Evolutionary conservation across 164 flowering plant genomes (phyloP), one percentile per base, ranked within the genome.

Genomic region (Aristolochia californica): DNA sequence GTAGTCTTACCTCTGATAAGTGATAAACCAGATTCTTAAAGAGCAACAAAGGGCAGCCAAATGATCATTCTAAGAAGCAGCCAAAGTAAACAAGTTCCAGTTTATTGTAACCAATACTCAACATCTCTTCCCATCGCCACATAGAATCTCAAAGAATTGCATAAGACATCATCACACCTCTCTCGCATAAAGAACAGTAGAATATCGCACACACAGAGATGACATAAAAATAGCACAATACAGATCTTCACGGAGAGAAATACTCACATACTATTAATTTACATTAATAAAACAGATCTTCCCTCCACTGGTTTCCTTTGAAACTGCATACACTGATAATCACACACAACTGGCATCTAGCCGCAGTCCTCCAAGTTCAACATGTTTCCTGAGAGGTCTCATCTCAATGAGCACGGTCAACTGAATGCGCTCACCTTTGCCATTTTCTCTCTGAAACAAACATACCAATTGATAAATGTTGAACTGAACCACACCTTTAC

Each of bases 401-500:
- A 34, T 34, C 7, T 28, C 34, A 28, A 34, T 7, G 40, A 34
- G 40, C 40, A 34, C 40, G 40, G 10, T 34, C 40, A 34, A 12
- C 40, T 34, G 40, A 48, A 48, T 48, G 21, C 52, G 58, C 44
- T 83, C 80, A 87, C 69, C 90, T 78, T 62, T 64, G 84, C 91
- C 95, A 83, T 70, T 76, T 84, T 62, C 78, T 77, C 70, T 81
- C 95, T 87, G 95, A 50, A 77, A 70, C 51, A 59, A 49, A 28
- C 49, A 59, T 20, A 50, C 22, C 51, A 18, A 17, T 34, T n/a
- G n/a, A n/a, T n/a, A n/a, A n/a, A n/a, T n/a, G n/a, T n/a, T n/a
- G n/a, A n/a, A n/a, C n/a, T n/a, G n/a, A n/a, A n/a, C n/a, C n/a
- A n/a, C n/a, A n/a, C n/a, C n/a, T n/a, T n/a, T n/a, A n/a, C n/a